Evolutionary conservation across 305 asterid genomes (phyloP).

Genomic region (Euphrasia arctica): DNA sequence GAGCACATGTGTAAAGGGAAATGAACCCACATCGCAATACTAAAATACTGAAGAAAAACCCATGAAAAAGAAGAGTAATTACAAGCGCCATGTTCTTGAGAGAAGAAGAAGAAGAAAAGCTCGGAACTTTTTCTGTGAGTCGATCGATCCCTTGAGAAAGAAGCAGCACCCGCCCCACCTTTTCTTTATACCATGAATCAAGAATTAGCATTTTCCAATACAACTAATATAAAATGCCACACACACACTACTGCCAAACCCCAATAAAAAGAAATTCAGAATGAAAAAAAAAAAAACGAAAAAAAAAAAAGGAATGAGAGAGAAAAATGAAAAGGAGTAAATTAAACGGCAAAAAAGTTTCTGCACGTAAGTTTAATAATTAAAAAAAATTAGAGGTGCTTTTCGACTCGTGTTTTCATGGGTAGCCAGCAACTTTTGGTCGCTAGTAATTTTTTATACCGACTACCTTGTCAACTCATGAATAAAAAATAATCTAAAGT

Average conservation of each 20-base stretch:
- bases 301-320: neutral
- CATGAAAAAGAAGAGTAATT: conserved; percentile 48
- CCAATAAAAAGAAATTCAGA: neutral
- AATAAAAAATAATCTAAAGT: no score
- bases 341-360: conserved; percentile 15
- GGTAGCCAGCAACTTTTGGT: neutral
- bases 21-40: conserved; percentile 25
- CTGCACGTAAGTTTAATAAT: neutral
- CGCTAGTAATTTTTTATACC: neutral
- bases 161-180: conserved; percentile 47
- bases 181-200: conserved; percentile 30
- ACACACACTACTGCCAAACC: conserved; percentile 5
- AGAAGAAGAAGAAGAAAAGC: no score
- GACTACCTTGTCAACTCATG: no score
- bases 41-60: conserved; percentile 19
- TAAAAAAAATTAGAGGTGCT: conserved; percentile 15
- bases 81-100: conserved; percentile 47
- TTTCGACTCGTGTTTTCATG: conserved; percentile 10
- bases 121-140: no score
- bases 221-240: neutral
- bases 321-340: neutral
- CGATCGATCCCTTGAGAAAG: conserved; percentile 32
- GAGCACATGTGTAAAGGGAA: conserved; percentile 4
- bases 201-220: conserved; percentile 32
- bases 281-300: no score